Base-by-base conservation (phyloP, 2,329 filamentous ascomycete genomes). In the Spiromastix sp. region DNA sequence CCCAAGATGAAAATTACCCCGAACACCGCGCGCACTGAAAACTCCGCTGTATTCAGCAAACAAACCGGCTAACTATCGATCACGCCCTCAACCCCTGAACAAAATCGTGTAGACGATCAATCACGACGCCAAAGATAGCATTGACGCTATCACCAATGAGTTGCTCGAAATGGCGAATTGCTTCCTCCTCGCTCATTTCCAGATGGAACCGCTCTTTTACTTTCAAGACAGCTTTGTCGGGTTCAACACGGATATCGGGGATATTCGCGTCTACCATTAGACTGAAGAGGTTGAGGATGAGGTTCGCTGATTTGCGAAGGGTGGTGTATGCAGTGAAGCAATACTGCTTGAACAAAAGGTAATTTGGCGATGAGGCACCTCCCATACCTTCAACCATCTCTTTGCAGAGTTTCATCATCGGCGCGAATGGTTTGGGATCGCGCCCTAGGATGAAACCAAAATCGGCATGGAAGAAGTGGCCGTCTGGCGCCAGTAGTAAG, bases 301-400 rank as follows among this genome's bases (percentile, higher is more conserved):
- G 68, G 48, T 89, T 93, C 12, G 81, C 84, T 2, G 79, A 85
- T 56, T 96, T 94, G 39, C 91, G 77, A 28, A 98, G 67, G 1
- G 91, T 87, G 2, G 83, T 85, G 61, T 93, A 98, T 0, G 91
- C 85, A 3, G 93, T 82, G 60, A 94, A 95, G 57, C 86, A 94
- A 59, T 96, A 94, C 50, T 93, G 84, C 55, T 91, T 91, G 63
- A 98, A 98, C 35, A 81, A 75, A 28, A 79, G 70, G 58, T 94
- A 98, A 42, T 93, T 80, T 15, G 83, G 75, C 3, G 82, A 85
- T 21, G 73, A 71, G 5, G 79, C 72, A 9, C 91, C 91, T 26
- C 93, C 93, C 85, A 98, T 95, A 43, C 87, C 91, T 51, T 98
- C 91, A 3, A 96, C 85, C 91, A 98, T 98, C 54, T 98, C 89